Evolutionary conservation across 306 rosid species (phyloP), one percentile per base, ranked within the genome.

Genomic region (Vicia sativa): DNA sequence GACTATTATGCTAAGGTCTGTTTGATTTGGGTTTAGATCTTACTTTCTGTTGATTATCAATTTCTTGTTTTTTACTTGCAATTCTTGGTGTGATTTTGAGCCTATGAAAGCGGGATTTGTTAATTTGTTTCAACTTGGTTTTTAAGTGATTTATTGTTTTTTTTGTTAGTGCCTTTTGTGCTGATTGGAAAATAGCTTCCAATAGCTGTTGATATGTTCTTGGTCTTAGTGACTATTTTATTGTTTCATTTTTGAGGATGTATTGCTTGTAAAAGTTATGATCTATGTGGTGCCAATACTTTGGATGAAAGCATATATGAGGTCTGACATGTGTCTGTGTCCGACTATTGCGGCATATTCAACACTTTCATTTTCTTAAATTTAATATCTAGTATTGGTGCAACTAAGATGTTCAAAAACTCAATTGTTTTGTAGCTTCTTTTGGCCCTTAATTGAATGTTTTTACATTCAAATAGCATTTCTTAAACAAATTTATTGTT

Each of bases 1-100:
- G 96, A 89, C 79, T 89, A 89, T 44, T 89, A 89, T 73, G 91
- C 96, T 45, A 85, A 87, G 93, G 96, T 89, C 9, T 21, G 9
- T 62, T 35, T 52, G 45, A 10, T 66, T 71, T 4, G 26, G 39
- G 35, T 13, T 21, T 35, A 29, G 31, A 61, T 68, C 54, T 68
- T 34, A 50, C 0, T 31, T 41, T 57, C 0, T 21, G n/a, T 10
- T 70, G 1, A 16, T 65, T 71, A 0, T 59, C 13, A 5, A 6
- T 49, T 68, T 52, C 3, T 71, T 16, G 16, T 49, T 60, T 45
- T 14, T 49, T 5, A n/a, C 11, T 54, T 38, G 52, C 28, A 37
- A 60, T 18, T 10, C 7, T 42, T 31, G 1, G 45, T 60, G 44
- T 49, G 21, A 57, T 53, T 71, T 21, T 19, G 55, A 34, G 66